Evolutionary conservation across 129 eudicot species (phyloP).

Genomic region (Chrysanthemum lavandulifolium): DNA sequence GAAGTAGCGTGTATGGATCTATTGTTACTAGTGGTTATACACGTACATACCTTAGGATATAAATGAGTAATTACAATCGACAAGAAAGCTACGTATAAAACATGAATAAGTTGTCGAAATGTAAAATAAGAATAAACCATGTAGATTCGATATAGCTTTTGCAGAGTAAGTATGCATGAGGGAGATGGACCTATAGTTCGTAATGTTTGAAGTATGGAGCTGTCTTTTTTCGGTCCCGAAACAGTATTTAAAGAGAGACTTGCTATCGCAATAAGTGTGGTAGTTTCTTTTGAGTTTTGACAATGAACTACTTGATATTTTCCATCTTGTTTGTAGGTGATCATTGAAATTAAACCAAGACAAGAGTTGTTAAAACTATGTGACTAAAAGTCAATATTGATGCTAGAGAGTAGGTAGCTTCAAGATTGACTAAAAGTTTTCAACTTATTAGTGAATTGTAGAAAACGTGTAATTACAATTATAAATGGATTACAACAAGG

Average conservation of each 20-base stretch:
- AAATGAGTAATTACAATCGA: no score
- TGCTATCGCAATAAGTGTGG: background rate
- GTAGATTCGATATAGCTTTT: no score
- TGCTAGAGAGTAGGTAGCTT: slow-evolving; percentile 12
- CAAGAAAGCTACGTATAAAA: no score
- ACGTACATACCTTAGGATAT: no score
- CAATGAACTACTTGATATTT: no score
- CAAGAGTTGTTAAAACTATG: background rate
- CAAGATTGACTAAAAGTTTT: slow-evolving; percentile 14
- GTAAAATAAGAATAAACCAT: no score
- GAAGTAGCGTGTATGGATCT: no score
- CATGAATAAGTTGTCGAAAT: no score
- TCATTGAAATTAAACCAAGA: slow-evolving; percentile 9
- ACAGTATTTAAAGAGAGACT: background rate
- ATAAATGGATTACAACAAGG: background rate
- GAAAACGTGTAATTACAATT: slow-evolving; percentile 12
- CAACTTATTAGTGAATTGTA: background rate
- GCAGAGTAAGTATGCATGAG: no score
- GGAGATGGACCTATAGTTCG: background rate
- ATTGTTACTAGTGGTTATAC: no score
- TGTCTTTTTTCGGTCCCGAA: background rate
- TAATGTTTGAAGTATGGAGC: background rate
- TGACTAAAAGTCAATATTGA: slow-evolving; percentile 19
- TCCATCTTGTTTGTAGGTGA: background rate
- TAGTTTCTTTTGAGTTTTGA: no score